A percentile compares a stretch with the other conserved stretches of the same genome.
Evolutionary conservation across 306 rosid genomes (phyloP).

Genomic region (Quercus agrifolia): DNA sequence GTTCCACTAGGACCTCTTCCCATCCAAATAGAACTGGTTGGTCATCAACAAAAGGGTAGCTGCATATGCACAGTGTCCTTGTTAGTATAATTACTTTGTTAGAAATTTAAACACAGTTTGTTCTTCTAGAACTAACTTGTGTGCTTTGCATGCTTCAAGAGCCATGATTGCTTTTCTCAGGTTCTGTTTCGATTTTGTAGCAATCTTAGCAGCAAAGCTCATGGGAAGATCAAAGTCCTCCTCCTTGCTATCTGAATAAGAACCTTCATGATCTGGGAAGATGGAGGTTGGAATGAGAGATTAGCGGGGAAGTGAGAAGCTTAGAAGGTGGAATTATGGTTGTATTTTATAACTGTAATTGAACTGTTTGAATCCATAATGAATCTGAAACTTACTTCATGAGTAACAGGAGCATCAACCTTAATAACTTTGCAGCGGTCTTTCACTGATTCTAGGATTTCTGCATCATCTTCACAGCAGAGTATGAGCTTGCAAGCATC

Average conservation of each 20-base stretch:
- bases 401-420: slow-evolving; percentile 63
- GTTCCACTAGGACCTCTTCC: slow-evolving; percentile 67
- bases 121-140: slow-evolving; percentile 47
- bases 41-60: slow-evolving; percentile 83
- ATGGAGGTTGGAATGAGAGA: slow-evolving; percentile 10
- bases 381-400: slow-evolving; percentile 50
- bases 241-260: slow-evolving; percentile 64
- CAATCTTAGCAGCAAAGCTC: slow-evolving; percentile 73
- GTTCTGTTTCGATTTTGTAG: slow-evolving; percentile 69
- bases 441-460: slow-evolving; percentile 54
- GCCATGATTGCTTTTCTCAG: slow-evolving; percentile 86
- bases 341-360: neutral
- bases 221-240: slow-evolving; percentile 66
- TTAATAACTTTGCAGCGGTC: slow-evolving; percentile 50
- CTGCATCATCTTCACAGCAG: slow-evolving; percentile 65
- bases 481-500: slow-evolving; percentile 69
- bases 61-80: slow-evolving; percentile 25
- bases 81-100: slow-evolving; percentile 18
- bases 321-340: neutral
- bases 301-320: neutral
- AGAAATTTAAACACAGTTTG: neutral
- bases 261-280: slow-evolving; percentile 60
- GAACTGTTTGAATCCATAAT: neutral
- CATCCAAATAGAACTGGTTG: slow-evolving; percentile 84
- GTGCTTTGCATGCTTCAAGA: slow-evolving; percentile 89